Conservation (phyloP, 768 basidiomycete species). For the Pleurotus sapidus region DNA sequence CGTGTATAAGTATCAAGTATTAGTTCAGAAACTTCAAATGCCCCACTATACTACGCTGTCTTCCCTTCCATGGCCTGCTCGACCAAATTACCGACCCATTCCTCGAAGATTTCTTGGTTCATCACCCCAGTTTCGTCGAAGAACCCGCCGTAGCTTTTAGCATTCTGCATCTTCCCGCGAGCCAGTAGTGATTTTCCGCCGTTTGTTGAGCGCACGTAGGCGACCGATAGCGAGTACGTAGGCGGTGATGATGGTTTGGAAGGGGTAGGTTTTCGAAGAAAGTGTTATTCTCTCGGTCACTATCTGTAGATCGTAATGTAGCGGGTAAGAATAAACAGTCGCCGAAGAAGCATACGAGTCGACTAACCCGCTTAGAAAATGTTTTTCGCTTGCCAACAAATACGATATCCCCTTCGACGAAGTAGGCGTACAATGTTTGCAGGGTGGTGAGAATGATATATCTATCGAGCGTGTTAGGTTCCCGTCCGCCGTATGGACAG, state of each 20-base stretch:
- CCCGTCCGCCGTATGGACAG: background rate
- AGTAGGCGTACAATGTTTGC: conserved; percentile 82
- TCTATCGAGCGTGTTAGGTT: conserved; percentile 32
- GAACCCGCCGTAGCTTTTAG: conserved; percentile 64
- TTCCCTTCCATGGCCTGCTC: conserved; percentile 74
- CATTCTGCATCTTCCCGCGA: conserved; percentile 58
- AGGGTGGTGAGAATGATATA: conserved; percentile 71
- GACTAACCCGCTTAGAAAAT: conserved; percentile 77
- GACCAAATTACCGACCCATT: conserved; percentile 75
- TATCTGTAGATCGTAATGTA: conserved; percentile 49
- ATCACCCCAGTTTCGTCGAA: conserved; percentile 81
- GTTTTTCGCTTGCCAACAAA: conserved; percentile 91
- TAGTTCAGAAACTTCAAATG: background rate
- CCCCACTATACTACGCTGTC: conserved; percentile 27
- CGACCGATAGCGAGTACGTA: conserved; percentile 62
- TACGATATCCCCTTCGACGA: conserved; percentile 79
- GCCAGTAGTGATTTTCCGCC: conserved; percentile 84
- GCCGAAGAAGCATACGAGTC: conserved; percentile 18
- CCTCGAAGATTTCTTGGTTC: conserved; percentile 72
- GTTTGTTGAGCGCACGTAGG: conserved; percentile 77
- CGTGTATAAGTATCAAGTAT: too few species aligned
- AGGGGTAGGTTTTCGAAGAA: conserved; percentile 66
- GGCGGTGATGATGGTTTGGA: conserved; percentile 52
- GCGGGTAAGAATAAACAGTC: background rate
- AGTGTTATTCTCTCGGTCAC: conserved; percentile 88